A percentile compares a stretch with the other conserved stretches of the same genome.
Evolutionary conservation across 179 eudicot genomes (phyloP).

Genomic region (Amaranthus tricolor): DNA sequence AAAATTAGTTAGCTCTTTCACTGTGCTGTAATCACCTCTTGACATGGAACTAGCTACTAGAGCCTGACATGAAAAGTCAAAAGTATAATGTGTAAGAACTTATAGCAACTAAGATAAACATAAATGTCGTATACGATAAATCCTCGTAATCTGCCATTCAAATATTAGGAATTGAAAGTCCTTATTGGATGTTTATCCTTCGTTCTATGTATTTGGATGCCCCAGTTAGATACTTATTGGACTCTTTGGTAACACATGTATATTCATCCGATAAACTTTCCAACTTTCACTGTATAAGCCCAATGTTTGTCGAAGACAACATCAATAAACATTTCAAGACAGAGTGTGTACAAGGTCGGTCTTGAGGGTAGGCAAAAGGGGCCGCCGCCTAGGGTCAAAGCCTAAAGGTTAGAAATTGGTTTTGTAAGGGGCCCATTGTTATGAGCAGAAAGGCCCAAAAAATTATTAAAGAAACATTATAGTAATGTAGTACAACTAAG

Average conservation of each 20-base stretch:
- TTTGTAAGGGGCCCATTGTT: too few relatives aligned
- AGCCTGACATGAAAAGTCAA: slow-evolving; percentile 48
- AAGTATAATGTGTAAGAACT: not conserved
- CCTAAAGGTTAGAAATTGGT: too few relatives aligned
- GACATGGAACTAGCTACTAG: slow-evolving; percentile 76
- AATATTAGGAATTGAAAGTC: too few relatives aligned
- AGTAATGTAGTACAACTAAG: too few relatives aligned
- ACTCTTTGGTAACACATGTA: not conserved
- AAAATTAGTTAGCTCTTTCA: slow-evolving; percentile 64
- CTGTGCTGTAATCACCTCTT: slow-evolving; percentile 58
- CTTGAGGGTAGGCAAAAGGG: too few relatives aligned
- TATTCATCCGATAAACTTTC: not conserved
- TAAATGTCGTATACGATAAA: not conserved
- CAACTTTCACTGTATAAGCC: too few relatives aligned
- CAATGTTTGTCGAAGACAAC: not conserved
- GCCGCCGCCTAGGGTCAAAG: too few relatives aligned
- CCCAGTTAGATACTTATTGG: too few relatives aligned
- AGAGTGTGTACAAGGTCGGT: too few relatives aligned
- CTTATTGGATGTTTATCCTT: not conserved
- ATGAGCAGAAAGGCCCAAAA: too few relatives aligned
- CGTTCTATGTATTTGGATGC: too few relatives aligned
- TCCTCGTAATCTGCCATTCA: not conserved
- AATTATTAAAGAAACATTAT: too few relatives aligned
- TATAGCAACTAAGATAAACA: not conserved
- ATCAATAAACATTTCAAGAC: not conserved